Base-by-base conservation (phyloP, 371 early-diverging fungal genomes). In the Thermomucor indicae-seudaticae region DNA sequence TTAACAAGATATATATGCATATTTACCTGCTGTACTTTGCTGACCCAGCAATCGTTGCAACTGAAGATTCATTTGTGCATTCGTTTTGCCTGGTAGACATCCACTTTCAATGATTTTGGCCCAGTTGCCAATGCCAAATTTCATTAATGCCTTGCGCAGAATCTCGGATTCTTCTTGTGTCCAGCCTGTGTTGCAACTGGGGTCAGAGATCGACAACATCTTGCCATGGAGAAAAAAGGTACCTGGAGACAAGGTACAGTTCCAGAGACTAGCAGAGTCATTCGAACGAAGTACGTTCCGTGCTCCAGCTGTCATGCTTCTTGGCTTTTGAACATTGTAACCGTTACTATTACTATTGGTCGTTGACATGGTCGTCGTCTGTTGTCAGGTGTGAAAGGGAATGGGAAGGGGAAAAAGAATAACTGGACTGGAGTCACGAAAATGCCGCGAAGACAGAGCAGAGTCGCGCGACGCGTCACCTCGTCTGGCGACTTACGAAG, bases 121-220 rank as follows among this genome's bases (percentile, higher is more conserved):
- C 96, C 96, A 95, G 63, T 93, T 93, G 37, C 96, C 96, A 45
- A 95, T 79, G 5, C 95, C 96, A 62, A 89, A 91, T 51, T 84
- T 81, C 79, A 94, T 90, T 30, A 93, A 60, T 1, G 95, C 93
- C 53, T 86, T 78, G 22, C 93, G 78, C 41, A 95, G 65, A 7
- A 87, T 72, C 58, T 92, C 86, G 16, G 88, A 85, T 61, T 95
- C 95, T 28, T 85, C 83, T 49, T 81, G 68, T 11, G 85, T 88
- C 96, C 96, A 95, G 28, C 92, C 92, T 83, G 40, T 37, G 3
- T 14, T n/a, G n/a, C n/a, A n/a, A n/a, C n/a, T n/a, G n/a, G 30
- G 16, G 14, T 14, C 37, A 39, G 2, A 19, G 39, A 45, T 8
- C 40, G 31, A n/a, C 22, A 47, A 22, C 10, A 17, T 28, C 34